Conservation (phyloP, 352 stramenopile genomes). For the Phytophthora sansomeana region DNA sequence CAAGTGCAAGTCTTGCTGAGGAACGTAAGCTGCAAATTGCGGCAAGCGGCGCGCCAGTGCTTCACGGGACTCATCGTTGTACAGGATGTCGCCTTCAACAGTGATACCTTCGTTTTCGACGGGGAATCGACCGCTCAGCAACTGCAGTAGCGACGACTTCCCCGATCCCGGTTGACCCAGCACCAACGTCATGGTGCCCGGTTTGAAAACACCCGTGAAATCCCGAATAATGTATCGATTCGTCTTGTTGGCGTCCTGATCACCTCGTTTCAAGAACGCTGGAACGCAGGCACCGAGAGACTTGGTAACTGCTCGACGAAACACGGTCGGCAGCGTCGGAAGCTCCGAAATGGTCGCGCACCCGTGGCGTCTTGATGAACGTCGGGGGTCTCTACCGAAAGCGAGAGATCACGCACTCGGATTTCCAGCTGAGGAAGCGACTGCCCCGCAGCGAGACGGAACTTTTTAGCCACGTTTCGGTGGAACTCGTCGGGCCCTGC, state of each 20-base stretch:
- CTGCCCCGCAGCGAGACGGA: conserved; percentile 36
- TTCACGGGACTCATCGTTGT: conserved; percentile 42
- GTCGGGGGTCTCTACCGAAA: conserved; percentile 30
- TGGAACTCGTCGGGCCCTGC: conserved; percentile 46
- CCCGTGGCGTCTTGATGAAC: conserved; percentile 7
- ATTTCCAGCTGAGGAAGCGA: conserved; percentile 53
- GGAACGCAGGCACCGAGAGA: conserved; percentile 1
- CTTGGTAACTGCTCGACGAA: conserved; percentile 22
- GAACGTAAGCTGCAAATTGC: conserved; percentile 53
- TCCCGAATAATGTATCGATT: conserved; percentile 48
- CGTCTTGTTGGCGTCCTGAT: neutral
- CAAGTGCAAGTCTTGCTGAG: conserved; percentile 66
- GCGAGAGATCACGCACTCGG: conserved; percentile 43
- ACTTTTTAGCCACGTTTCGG: conserved; percentile 34
- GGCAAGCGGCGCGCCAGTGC: conserved; percentile 35
- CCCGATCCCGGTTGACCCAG: conserved; percentile 56
- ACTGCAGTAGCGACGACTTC: conserved; percentile 55
- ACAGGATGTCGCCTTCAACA: conserved; percentile 41
- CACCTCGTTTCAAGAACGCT: conserved; percentile 12
- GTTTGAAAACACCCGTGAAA: conserved; percentile 52
- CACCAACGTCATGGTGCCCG: conserved; percentile 52
- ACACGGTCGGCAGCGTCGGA: conserved; percentile 43
- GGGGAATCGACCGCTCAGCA: conserved; percentile 50
- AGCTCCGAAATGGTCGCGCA: conserved; percentile 25
- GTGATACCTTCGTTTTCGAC: conserved; percentile 26